Base-by-base conservation (phyloP, 2,329 filamentous ascomycete genomes). In the Botrytis porri region DNA sequence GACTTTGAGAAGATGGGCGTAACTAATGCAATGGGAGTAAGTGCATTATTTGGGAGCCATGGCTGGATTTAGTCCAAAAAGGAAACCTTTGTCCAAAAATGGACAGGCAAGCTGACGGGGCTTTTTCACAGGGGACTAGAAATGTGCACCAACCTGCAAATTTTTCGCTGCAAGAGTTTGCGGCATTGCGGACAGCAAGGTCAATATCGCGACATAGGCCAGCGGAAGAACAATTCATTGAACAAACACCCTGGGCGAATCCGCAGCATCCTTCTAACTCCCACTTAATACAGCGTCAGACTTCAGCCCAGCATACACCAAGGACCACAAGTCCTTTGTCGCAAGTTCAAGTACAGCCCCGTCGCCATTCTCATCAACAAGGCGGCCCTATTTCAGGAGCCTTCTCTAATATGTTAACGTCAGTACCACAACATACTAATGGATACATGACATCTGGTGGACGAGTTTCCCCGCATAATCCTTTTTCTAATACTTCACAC, bases 171-270 rank as follows among this genome's bases (percentile, higher is more conserved):
- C 80, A 81, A 70, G 80, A 81, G 71, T 62, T 81, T 29, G 80
- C 79, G 51, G 79, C 79, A 12, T 73, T 81, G 25, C 78, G 80
- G 54, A 75, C 77, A 41, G 79, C 74, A 69, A 76, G 79, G 18
- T 80, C 80, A 54, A 78, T 77, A 32, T 80, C 80, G 51, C 74
- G 78, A 18, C 78, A 79, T 48, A 87, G 88, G 78, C 88, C 91
- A 57, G 93, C 93, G 37, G 93, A 93, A 78, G 93, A 97, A 81
- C 92, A 95, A 76, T 97, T 96, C 77, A 87, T 97, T 72, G 93
- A 97, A 79, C 91, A 95, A 77, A 97, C 93, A 8, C 92, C 94
- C 1, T 98, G 95, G 95, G 94, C 94, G 51, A 97, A 97, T 80
- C 93, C 94, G 29, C 93, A 95, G 77, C 91, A 94, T 80, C 90